Percentiles rank a stretch among this genome's conserved stretches.
phyloP scores from a whole-genome alignment of 352 stramenopile genomes.

The Pythium periplocum region DNA sequence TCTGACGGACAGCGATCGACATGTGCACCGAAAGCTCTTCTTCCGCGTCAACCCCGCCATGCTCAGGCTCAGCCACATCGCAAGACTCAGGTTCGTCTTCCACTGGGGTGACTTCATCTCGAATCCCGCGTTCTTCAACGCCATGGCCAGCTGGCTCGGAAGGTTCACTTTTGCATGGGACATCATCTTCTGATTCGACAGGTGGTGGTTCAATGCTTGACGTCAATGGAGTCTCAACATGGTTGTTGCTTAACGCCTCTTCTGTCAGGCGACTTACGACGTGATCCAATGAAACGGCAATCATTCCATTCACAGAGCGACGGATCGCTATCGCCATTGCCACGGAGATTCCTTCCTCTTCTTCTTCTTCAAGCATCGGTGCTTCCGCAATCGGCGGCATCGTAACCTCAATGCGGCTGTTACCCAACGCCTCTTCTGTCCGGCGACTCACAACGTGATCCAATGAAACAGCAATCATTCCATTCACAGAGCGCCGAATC shows the following conservation, averaged over 20 bases:
- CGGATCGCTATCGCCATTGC: constrained; percentile 17
- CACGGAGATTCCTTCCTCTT: constrained; percentile 4
- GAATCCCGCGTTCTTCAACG: too few species aligned
- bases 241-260: too few species aligned
- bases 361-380: too few species aligned
- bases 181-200: too few species aligned
- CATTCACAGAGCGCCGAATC: constrained; percentile 14
- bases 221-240: too few species aligned
- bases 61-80: not conserved
- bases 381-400: too few species aligned
- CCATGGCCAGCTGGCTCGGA: not conserved
- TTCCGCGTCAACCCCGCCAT: not conserved
- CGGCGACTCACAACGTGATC: not conserved
- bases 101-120: too few species aligned
- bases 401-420: too few species aligned
- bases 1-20: constrained; percentile 13
- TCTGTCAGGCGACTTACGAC: too few species aligned
- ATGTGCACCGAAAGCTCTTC: constrained; percentile 5
- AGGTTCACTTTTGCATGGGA: not conserved
- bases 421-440: too few species aligned
- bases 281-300: constrained; percentile 13
- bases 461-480: constrained; percentile 16
- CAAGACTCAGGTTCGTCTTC: not conserved
- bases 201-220: too few species aligned
- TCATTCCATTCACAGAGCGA: constrained; percentile 12